Evolutionary conservation across 129 eudicot genomes (phyloP).

Genomic region (Flaveria robusta): DNA sequence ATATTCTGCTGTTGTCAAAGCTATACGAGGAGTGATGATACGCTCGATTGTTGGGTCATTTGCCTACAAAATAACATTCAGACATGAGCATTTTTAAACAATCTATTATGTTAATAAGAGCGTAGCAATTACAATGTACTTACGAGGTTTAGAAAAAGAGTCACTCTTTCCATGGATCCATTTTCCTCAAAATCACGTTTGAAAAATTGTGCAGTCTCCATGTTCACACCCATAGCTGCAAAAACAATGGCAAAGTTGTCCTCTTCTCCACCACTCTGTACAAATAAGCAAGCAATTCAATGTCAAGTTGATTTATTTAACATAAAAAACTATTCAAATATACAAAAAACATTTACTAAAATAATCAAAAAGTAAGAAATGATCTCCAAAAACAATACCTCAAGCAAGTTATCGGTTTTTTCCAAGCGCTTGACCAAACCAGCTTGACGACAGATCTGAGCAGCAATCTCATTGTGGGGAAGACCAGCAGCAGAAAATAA

Average conservation of each 20-base stretch:
- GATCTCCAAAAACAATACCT: conserved; percentile 50
- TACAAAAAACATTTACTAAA: neutral
- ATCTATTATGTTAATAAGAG: neutral
- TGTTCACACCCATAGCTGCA: conserved; percentile 99
- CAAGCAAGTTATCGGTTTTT: conserved; percentile 76
- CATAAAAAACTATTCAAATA: neutral
- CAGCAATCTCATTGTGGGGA: conserved; percentile 99
- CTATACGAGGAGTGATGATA: conserved; percentile 96
- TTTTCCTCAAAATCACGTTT: conserved; percentile 99
- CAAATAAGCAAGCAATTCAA: conserved; percentile 3
- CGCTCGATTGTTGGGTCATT: conserved; percentile 99
- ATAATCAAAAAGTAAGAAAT: neutral
- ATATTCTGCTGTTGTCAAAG: conserved; percentile 97
- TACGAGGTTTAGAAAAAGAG: conserved; percentile 95
- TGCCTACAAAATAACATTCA: conserved; percentile 51
- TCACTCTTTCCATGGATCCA: conserved; percentile 99
- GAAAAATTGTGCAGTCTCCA: conserved; percentile 98
- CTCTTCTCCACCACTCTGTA: conserved; percentile 72
- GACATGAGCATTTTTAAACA: conserved; percentile 14
- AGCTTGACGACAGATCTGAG: conserved; percentile 99
- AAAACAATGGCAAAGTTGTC: conserved; percentile 98
- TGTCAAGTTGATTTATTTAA: neutral
- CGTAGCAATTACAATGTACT: neutral
- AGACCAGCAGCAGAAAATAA: conserved; percentile 99
- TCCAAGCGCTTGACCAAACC: conserved; percentile 98